A percentile compares a stretch with the other conserved stretches of the same genome.
Conservation (phyloP, 305 asterid genomes). For the Fraxinus nigra region DNA sequence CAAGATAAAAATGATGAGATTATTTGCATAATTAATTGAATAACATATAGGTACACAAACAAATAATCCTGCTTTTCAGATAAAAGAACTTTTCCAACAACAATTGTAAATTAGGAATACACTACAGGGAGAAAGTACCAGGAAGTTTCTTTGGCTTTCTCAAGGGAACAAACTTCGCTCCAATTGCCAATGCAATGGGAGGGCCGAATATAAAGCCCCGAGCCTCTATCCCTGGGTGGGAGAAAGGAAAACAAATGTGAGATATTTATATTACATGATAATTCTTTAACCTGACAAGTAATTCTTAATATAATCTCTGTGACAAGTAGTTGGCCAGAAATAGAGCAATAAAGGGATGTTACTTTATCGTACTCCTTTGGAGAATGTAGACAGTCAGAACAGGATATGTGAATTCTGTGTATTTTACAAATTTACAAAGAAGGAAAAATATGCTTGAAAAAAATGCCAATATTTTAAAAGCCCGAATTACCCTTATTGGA, state of each 20-base stretch:
- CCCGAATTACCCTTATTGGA: not conserved
- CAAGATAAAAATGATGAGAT: not conserved
- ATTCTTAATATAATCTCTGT: not conserved
- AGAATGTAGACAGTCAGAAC: not conserved
- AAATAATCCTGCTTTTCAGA: not conserved
- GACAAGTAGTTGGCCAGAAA: not conserved
- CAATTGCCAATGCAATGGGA: slow-evolving; percentile 77
- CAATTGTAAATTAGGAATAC: not conserved
- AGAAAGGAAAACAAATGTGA: not conserved
- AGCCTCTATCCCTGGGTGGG: slow-evolving; percentile 66
- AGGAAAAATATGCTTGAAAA: not conserved
- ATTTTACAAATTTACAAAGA: not conserved
- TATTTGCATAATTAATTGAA: not conserved
- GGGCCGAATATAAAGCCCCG: slow-evolving; percentile 82
- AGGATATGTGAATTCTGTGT: not conserved
- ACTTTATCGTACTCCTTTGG: not conserved
- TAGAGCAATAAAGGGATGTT: not conserved
- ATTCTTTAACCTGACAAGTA: not conserved
- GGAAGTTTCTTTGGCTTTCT: slow-evolving; percentile 76
- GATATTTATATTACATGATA: not conserved
- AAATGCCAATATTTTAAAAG: not conserved
- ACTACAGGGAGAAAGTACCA: slow-evolving; percentile 31
- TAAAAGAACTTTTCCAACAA: not conserved
- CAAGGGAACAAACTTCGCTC: slow-evolving; percentile 83
- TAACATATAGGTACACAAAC: not conserved